Conservation (phyloP, 805 yeast species). For the Diddensiella caesifluorescens region DNA sequence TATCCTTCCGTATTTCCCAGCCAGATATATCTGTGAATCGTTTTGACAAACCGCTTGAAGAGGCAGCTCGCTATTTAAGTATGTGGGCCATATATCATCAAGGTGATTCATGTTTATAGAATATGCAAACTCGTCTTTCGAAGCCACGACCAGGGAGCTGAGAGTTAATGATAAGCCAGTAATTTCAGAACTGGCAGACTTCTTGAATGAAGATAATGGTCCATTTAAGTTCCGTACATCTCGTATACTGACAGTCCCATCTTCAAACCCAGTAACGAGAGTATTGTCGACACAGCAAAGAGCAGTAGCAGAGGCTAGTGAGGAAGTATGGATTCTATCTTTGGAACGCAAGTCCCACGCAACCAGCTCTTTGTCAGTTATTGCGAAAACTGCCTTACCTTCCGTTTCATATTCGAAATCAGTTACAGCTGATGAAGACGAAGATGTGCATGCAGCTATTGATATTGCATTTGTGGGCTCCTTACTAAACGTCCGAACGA, state of each 20-base stretch:
- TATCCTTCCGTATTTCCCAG: not conserved
- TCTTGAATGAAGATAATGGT: not conserved
- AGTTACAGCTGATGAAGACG: not conserved
- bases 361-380: slow-evolving; percentile 32
- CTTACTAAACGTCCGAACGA: slow-evolving; percentile 39
- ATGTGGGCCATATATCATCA: not conserved
- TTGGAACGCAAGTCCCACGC: slow-evolving; percentile 13
- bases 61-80: not conserved
- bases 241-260: slow-evolving; percentile 7
- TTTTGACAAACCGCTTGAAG: not conserved
- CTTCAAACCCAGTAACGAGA: slow-evolving; percentile 7
- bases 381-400: slow-evolving; percentile 34
- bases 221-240: slow-evolving; percentile 8
- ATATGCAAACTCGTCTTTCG: slow-evolving; percentile 1
- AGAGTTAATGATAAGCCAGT: slow-evolving; percentile 1
- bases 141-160: not conserved
- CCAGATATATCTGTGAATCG: not conserved
- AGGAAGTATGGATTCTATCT: not conserved
- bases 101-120: not conserved
- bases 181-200: slow-evolving; percentile 1
- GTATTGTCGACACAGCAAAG: slow-evolving; percentile 2
- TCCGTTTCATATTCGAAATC: slow-evolving; percentile 45
- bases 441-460: not conserved
- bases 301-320: not conserved
- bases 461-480: not conserved